phyloP scores from a whole-genome alignment of 345 rosid genomes.

The Syzygium aromaticum region DNA sequence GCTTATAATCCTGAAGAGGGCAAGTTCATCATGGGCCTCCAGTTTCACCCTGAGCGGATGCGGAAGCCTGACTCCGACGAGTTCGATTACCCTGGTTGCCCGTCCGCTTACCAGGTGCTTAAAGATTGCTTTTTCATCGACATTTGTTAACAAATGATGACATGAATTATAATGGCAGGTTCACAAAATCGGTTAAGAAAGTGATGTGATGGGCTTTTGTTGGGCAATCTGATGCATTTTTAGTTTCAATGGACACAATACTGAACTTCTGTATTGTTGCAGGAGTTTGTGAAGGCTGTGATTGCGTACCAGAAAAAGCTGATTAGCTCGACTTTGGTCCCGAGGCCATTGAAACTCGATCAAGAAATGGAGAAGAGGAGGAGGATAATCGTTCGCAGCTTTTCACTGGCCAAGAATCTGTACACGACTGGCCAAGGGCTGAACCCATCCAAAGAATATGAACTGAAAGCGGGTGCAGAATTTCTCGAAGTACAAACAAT shows the following conservation, averaged over 20 bases:
- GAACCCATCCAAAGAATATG: conserved; percentile 40
- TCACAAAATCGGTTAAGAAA: neutral
- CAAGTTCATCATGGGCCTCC: conserved; percentile 76
- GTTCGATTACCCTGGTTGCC: conserved; percentile 80
- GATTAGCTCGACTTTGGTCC: conserved; percentile 27
- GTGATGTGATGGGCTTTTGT: neutral
- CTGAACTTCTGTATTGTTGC: neutral
- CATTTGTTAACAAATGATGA: neutral
- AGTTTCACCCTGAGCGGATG: conserved; percentile 91
- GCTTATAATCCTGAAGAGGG: conserved; percentile 68
- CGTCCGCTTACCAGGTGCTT: conserved; percentile 63
- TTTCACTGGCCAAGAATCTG: conserved; percentile 61
- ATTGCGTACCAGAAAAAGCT: conserved; percentile 74
- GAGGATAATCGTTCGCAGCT: conserved; percentile 47
- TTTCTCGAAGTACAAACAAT: conserved; percentile 53
- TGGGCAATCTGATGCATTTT: neutral
- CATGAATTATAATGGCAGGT: neutral
- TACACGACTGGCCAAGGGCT: conserved; percentile 31
- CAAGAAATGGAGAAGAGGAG: conserved; percentile 59
- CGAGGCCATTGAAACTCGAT: conserved; percentile 35
- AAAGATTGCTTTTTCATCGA: neutral
- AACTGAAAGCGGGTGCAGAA: conserved; percentile 60
- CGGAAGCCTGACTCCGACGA: conserved; percentile 39
- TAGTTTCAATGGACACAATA: neutral
- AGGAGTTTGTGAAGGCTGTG: conserved; percentile 91